Evolutionary conservation across 1,139 yeast species (phyloP).

Genomic region (Saccharomyces hybrid): DNA sequence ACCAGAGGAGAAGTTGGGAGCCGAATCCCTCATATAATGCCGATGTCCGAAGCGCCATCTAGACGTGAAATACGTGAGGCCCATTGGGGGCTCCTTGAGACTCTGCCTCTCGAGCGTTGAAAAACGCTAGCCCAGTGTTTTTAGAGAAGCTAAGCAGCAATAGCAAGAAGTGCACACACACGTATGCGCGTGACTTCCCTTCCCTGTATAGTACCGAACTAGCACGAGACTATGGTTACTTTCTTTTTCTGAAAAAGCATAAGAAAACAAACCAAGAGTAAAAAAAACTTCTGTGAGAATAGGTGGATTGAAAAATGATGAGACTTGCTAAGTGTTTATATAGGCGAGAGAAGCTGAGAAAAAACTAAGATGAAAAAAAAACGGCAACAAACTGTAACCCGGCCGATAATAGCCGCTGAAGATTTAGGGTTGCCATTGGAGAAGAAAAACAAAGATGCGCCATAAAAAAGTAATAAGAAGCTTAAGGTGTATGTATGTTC

Average conservation of each 20-base stretch:
- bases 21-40: slow-evolving; percentile 4
- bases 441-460: too few species aligned
- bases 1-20: slow-evolving; percentile 36
- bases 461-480: too few species aligned
- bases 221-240: slow-evolving; percentile 45
- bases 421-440: neutral
- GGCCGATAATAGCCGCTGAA: neutral
- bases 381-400: neutral
- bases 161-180: slow-evolving; percentile 23
- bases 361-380: neutral
- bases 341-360: neutral
- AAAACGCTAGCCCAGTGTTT: slow-evolving; percentile 42
- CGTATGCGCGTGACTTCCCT: slow-evolving; percentile 24
- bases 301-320: too few species aligned
- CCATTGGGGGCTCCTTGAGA: slow-evolving; percentile 26
- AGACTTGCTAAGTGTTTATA: neutral
- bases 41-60: neutral
- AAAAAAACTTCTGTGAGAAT: too few species aligned
- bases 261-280: neutral
- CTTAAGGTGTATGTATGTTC: too few species aligned
- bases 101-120: slow-evolving; percentile 61
- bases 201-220: slow-evolving; percentile 17
- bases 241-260: neutral
- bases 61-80: slow-evolving; percentile 5
- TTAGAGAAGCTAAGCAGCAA: slow-evolving; percentile 28